Conservation (phyloP, 2,329 filamentous ascomycete genomes). For the Teratosphaeriaceae sp. region DNA sequence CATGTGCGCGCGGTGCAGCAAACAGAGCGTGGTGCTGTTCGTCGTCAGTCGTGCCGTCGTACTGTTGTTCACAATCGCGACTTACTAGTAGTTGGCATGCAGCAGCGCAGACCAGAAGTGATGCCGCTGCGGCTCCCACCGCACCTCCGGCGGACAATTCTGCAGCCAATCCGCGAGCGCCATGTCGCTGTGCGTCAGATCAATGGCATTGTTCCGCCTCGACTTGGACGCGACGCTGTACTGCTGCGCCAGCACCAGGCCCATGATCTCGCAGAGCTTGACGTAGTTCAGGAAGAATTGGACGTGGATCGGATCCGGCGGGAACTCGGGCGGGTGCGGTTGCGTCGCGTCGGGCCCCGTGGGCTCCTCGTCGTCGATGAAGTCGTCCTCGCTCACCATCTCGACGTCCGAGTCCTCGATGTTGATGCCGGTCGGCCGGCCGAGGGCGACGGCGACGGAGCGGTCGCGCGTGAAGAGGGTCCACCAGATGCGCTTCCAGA, state of each 20-base stretch:
- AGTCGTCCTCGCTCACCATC: conserved; percentile 94
- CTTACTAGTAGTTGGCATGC: conserved; percentile 89
- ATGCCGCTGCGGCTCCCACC: conserved; percentile 84
- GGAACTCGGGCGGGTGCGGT: conserved; percentile 54
- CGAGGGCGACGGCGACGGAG: conserved; percentile 88
- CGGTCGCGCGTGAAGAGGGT: conserved; percentile 91
- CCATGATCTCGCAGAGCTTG: conserved; percentile 98
- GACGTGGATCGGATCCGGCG: conserved; percentile 80
- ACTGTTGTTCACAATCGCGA: not conserved
- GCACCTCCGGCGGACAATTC: conserved; percentile 88
- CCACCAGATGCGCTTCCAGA: conserved; percentile 99
- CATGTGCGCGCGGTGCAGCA: conserved; percentile 94
- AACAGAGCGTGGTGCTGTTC: conserved; percentile 75
- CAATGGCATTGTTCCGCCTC: conserved; percentile 81
- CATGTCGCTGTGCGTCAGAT: conserved; percentile 96
- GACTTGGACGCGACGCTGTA: conserved; percentile 94
- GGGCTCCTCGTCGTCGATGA: conserved; percentile 76
- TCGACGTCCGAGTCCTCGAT: conserved; percentile 97
- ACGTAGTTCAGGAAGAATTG: conserved; percentile 98
- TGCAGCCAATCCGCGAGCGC: conserved; percentile 96
- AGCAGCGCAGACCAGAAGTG: conserved; percentile 95
- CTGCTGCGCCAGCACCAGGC: conserved; percentile 88
- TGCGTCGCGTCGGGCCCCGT: conserved; percentile 45
- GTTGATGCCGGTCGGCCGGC: conserved; percentile 91
- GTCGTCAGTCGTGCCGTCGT: conserved; percentile 7